These are phyloP conservation scores for Chlorophyllum brunneum DNA, from an alignment of 768 basidiomycete genomes.

Conservation along the genomic window DNA sequence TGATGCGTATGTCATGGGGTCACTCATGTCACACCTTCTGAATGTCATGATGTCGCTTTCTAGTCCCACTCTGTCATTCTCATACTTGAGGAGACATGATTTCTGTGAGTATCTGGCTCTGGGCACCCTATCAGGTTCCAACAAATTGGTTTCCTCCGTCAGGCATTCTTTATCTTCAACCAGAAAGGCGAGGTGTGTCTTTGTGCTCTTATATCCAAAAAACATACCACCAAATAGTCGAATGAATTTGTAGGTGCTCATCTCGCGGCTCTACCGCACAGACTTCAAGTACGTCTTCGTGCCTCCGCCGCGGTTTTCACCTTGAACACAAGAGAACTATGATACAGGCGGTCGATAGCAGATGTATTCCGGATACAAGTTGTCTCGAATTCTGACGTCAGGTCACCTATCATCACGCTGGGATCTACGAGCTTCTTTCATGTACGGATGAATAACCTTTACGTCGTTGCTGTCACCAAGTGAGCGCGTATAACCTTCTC, in stretches of 20 bases:
- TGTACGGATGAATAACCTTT: conserved; percentile 92
- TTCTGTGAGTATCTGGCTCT: too few relatives aligned
- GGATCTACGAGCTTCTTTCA: conserved; percentile 99
- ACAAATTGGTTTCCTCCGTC: too few relatives aligned
- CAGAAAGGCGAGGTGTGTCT: conserved; percentile 91
- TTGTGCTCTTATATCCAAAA: too few relatives aligned
- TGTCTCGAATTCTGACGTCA: conserved; percentile 94
- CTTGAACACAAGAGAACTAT: not conserved
- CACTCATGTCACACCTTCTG: too few relatives aligned
- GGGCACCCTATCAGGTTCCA: too few relatives aligned
- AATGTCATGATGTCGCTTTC: too few relatives aligned
- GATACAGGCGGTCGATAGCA: conserved; percentile 82
- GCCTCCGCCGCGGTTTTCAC: conserved; percentile 19
- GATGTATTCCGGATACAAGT: conserved; percentile 99
- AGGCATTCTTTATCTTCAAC: conserved; percentile 99
- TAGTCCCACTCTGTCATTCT: too few relatives aligned
- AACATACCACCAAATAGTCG: too few relatives aligned
- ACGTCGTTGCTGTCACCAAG: conserved; percentile 96
- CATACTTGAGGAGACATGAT: too few relatives aligned
- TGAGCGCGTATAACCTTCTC: too few relatives aligned
- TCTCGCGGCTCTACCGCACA: conserved; percentile 91
- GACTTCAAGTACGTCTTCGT: conserved; percentile 81
- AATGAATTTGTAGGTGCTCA: conserved; percentile 70
- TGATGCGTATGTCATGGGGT: too few relatives aligned
- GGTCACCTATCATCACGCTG: conserved; percentile 95